Evolutionary conservation across 2,329 filamentous ascomycete species (phyloP), one percentile per base, ranked within the genome.

Genomic region (Colletotrichum sp.): DNA sequence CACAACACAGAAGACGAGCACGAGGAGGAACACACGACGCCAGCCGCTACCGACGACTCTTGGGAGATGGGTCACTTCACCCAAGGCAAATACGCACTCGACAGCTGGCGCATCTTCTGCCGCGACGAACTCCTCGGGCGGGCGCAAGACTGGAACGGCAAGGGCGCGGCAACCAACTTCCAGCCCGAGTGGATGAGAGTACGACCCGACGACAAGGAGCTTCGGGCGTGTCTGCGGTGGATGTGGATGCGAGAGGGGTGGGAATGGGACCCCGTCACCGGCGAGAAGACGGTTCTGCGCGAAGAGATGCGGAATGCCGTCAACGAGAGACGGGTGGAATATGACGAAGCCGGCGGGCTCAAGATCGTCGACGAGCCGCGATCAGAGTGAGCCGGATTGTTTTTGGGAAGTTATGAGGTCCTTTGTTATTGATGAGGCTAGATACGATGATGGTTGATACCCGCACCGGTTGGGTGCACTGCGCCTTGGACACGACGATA

Each of bases 81-180:
- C 0, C 93, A 95, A 70, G 95, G 96, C 18, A 89, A 92, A 2
- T 98, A 98, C 83, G 94, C 95, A 0, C 88, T 96, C 65, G 96
- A 98, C 84, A 96, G 94, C 81, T 98, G 95, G 95, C 92, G 96
- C 5, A 98, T 98, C 78, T 98, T 98, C 84, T 98, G 95, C 82
- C 92, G 96, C 3, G 96, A 98, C 82, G 88, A 90, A 36, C 84
- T 98, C 28, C 90, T 96, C 9, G 93, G 92, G 0, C 84, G 92
- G 21, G 92, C 93, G 2, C 82, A 85, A 12, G 91, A 93, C 78
- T 95, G 93, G 91, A 93, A 92, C 80, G 94, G 94, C 2, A 87
- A 85, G 80, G 82, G 90, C 79, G 78, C 85, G 80, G 78, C 85
- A 81, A 76, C 84, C 68, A 87, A 88, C 16, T 95, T 96, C 81